Evolutionary conservation across 805 yeast species (phyloP).

Genomic region (Candida coquimbonensis): DNA sequence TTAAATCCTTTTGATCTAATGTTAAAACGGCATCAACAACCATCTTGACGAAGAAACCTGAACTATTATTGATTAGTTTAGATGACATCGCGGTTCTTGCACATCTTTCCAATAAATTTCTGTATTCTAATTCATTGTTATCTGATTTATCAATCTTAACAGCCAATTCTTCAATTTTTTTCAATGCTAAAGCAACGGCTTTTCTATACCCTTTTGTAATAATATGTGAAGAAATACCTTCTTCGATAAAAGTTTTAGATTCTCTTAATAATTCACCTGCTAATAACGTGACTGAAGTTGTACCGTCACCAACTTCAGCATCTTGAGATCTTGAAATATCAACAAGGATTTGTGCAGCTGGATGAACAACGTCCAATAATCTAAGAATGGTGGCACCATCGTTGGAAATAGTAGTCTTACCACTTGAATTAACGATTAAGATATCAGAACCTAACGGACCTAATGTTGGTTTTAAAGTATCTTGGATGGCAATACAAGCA

Average conservation of each 20-base stretch:
- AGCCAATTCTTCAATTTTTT: conserved; percentile 65
- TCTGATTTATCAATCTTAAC: conserved; percentile 54
- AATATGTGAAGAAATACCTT: conserved; percentile 88
- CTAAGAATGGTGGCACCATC: conserved; percentile 97
- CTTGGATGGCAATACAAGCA: conserved; percentile 96
- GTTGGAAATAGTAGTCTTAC: conserved; percentile 90
- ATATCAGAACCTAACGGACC: conserved; percentile 98
- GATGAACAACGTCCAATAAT: conserved; percentile 91
- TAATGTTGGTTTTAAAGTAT: conserved; percentile 85
- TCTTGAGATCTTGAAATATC: conserved; percentile 95
- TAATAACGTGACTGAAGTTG: conserved; percentile 88
- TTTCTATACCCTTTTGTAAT: conserved; percentile 82
- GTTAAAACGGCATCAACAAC: conserved; percentile 92
- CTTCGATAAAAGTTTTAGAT: conserved; percentile 86
- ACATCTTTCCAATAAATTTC: conserved; percentile 79
- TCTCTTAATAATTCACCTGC: conserved; percentile 95
- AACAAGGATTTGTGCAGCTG: conserved; percentile 94
- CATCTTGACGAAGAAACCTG: conserved; percentile 89
- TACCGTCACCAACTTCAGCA: conserved; percentile 98
- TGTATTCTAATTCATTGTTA: conserved; percentile 43
- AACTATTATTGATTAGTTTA: conserved; percentile 80
- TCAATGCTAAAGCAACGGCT: conserved; percentile 74
- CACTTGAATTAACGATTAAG: conserved; percentile 73
- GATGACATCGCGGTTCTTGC: conserved; percentile 98
- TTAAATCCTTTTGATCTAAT: conserved; percentile 76